A percentile compares a stretch with the other conserved stretches of the same genome.
Evolutionary conservation across 495 filamentous ascomycete genomes (phyloP).

Genomic region (Bathelium albidoporum): DNA sequence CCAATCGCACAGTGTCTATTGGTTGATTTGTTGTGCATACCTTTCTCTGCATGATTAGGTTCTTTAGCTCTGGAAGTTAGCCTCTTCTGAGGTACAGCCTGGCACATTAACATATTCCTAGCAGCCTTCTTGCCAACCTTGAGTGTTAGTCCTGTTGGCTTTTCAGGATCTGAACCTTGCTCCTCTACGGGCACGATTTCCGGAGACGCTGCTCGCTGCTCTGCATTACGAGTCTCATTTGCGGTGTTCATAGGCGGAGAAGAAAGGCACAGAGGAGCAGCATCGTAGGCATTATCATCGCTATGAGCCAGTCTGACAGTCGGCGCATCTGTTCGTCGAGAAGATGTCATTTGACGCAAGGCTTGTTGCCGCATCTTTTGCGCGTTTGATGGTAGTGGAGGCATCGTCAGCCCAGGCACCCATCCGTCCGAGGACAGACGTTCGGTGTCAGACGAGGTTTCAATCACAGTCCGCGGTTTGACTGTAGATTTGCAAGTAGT

Average conservation of each 20-base stretch:
- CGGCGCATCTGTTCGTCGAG: background rate
- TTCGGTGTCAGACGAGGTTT: slow-evolving; percentile 21
- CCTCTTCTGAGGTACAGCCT: background rate
- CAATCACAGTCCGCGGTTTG: slow-evolving; percentile 14
- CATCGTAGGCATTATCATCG: background rate
- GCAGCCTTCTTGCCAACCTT: background rate
- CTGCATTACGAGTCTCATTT: background rate
- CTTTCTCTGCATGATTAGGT: background rate
- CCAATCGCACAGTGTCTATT: background rate
- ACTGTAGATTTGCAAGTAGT: slow-evolving; percentile 4
- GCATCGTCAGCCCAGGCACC: slow-evolving; percentile 19
- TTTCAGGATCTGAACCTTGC: background rate
- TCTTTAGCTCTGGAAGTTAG: background rate
- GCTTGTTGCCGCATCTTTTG: background rate
- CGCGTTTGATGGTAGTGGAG: slow-evolving; percentile 6
- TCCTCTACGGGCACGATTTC: background rate
- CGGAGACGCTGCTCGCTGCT: background rate
- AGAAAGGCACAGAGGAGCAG: background rate
- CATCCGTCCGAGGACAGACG: slow-evolving; percentile 17
- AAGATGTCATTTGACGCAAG: background rate
- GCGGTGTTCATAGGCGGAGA: slow-evolving; percentile 7
- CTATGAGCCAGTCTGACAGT: background rate
- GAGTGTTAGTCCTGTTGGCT: background rate
- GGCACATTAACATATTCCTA: slow-evolving; percentile 5
- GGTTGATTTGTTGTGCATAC: background rate